Evolutionary conservation across 2,329 filamentous ascomycete genomes (phyloP).

Genomic region (Coccinonectria pachysandricola): DNA sequence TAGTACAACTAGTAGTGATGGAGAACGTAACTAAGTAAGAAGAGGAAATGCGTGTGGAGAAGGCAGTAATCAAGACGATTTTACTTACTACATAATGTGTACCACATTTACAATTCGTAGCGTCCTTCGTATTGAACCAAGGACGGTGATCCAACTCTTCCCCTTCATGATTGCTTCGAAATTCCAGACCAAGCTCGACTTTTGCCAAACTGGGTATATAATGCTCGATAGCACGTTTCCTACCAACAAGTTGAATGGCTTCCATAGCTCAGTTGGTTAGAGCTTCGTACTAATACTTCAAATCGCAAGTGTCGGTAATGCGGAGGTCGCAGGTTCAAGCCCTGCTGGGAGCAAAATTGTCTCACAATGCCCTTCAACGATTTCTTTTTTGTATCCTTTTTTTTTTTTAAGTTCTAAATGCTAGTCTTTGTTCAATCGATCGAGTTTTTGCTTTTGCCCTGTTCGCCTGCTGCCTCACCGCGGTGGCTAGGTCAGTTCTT

Average conservation of each 20-base stretch:
- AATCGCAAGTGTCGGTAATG: slow-evolving; percentile 12
- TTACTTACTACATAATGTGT: no score
- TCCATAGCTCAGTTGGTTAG: slow-evolving; percentile 21
- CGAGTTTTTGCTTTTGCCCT: neutral
- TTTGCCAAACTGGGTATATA: no score
- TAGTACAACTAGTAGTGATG: no score
- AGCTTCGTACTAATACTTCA: slow-evolving; percentile 21
- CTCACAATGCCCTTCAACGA: slow-evolving; percentile 9
- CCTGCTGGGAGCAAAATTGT: slow-evolving; percentile 16
- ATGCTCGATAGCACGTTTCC: no score
- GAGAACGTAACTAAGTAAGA: no score
- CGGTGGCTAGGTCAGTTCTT: no score
- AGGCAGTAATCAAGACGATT: no score
- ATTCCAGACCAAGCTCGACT: no score
- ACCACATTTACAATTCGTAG: no score
- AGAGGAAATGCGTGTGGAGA: no score
- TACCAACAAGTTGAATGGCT: slow-evolving; percentile 12
- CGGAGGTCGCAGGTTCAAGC: slow-evolving; percentile 20
- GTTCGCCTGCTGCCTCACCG: no score
- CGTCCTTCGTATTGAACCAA: no score
- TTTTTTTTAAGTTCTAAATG: slow-evolving; percentile 3
- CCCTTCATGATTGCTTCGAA: slow-evolving; percentile 1
- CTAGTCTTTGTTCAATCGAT: neutral
- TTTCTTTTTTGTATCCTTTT: slow-evolving; percentile 2
- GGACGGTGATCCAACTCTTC: slow-evolving; percentile 15